Evolutionary conservation across 1,284 basidiomycete species (phyloP).

Genomic region (Ustilago bromivora): DNA sequence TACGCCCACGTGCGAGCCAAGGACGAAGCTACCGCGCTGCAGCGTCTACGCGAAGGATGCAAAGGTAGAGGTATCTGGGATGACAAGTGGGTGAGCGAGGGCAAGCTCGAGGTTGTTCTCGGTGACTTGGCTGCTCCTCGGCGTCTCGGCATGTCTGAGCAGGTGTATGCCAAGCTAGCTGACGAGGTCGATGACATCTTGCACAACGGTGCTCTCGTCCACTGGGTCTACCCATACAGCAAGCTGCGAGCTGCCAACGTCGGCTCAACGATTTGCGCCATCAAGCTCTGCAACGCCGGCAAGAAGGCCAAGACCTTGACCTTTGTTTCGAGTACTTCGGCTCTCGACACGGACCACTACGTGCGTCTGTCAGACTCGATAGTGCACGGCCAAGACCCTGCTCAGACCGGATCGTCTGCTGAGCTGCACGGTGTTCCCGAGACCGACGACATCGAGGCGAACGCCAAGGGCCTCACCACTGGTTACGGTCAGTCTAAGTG

Average conservation of each 20-base stretch:
- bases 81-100: slow-evolving; percentile 81
- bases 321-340: slow-evolving; percentile 94
- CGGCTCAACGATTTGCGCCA: slow-evolving; percentile 83
- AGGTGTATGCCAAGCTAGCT: slow-evolving; percentile 79
- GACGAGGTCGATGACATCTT: slow-evolving; percentile 85
- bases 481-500: slow-evolving; percentile 99
- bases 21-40: slow-evolving; percentile 76
- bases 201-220: slow-evolving; percentile 97
- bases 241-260: slow-evolving; percentile 93
- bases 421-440: slow-evolving; percentile 80
- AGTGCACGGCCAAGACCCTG: slow-evolving; percentile 42
- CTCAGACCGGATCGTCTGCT: slow-evolving; percentile 21
- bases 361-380: slow-evolving; percentile 82
- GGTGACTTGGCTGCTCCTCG: slow-evolving; percentile 84
- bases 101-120: slow-evolving; percentile 83
- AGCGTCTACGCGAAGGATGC: slow-evolving; percentile 81
- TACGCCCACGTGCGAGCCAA: slow-evolving; percentile 89
- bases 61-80: slow-evolving; percentile 91
- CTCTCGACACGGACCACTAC: slow-evolving; percentile 90
- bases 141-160: slow-evolving; percentile 79
- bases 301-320: slow-evolving; percentile 80
- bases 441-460: slow-evolving; percentile 89
- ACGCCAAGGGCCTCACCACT: slow-evolving; percentile 80
- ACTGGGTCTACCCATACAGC: slow-evolving; percentile 99
- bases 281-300: slow-evolving; percentile 80